Evolutionary conservation across 2,329 filamentous ascomycete genomes (phyloP), one percentile per base, ranked within the genome.

Genomic region (Ceratocystis ficicola): DNA sequence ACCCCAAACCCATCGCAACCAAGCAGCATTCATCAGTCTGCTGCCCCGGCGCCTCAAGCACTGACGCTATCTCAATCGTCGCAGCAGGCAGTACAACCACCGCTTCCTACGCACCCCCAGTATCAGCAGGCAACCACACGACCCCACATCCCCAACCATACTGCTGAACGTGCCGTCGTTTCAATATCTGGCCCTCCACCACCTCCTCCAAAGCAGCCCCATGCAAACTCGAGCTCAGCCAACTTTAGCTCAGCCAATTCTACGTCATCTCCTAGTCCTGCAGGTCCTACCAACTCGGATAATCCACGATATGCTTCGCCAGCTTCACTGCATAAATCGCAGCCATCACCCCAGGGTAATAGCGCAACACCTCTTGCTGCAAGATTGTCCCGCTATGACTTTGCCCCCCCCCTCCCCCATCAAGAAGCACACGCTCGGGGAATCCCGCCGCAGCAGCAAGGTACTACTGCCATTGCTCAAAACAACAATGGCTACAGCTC

Each of bases 1-100:
- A 84, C 86, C 62, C 87, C 88, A 41, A 85, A 86, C 88, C 20
- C 89, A 88, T 7, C 83, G 84, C 30, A 86, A 87, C 71, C 77
- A 87, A 57, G 10, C 48, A 52, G 12, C 22, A 10, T 25, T 15
- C 41, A 52, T n/a, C 64, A 32, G 44, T 20, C 44, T 32, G 25
- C 22, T 67, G 76, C 78, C 59, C 75, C 78, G 65, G 12, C 41
- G 12, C 41, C 20, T 30, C 64, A 65, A 30, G 22, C 25, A 12
- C 55, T 28, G 48, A 36, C 41, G 15, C 32, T 25, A 17, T n/a
- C 46, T 0, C 55, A 61, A 25, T n/a, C 52, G 7, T 30, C 46
- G 10, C 52, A 67, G 76, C 78, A 59, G 74, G 77, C 36, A 41
- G 36, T 20, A 15, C 28, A 57, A 20, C 15, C 52, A 15, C 74